Evolutionary conservation across 768 basidiomycete genomes (phyloP), one percentile per base, ranked within the genome.

Genomic region (Boletus huronensis): DNA sequence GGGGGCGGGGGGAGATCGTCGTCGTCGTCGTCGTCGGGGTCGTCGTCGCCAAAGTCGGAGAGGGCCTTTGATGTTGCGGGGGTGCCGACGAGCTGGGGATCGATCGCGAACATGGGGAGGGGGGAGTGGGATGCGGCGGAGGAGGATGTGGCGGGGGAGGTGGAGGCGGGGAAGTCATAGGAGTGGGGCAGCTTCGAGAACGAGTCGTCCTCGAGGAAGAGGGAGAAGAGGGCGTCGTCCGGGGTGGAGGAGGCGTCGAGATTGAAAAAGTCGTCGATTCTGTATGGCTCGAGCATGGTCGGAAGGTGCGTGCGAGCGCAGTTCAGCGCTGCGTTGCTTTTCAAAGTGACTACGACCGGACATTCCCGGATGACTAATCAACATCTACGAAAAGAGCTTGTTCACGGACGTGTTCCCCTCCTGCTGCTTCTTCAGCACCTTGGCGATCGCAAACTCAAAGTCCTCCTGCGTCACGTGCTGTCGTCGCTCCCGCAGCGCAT

Each of bases 391-490:
- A 79, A 97, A 98, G 51, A 98, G 73, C 77, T 96, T 98, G 80
- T 90, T 93, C 61, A 93, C 89, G 0, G 88, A 91, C 25, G 91
- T 97, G 70, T 95, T 95, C 16, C 86, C 88, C 62, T 97, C 94
- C 64, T 95, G 90, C 78, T 94, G 92, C 82, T 95, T 96, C 84
- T 97, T 98, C 64, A 96, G 74, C 9, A 92, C 93, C 82, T 97
- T 98, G 3, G 95, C 94, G 13, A 98, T 90, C 32, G 96, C 95
- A 76, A 98, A 94, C 77, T 98, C 97, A 65, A 98, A 98, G 67
- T 98, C 96, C 67, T 98, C 96, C 72, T 97, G 95, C 3, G 95
- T 97, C 48, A 98, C 96, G 70, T 98, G 95, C 60, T 97, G 95
- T 59, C 96, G 77, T 55, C 96, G 82, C 73, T 99, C 96, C 17